A percentile compares a stretch with the other conserved stretches of the same genome.
Conservation (phyloP, 495 filamentous ascomycete species). For the Viridothelium virens region DNA sequence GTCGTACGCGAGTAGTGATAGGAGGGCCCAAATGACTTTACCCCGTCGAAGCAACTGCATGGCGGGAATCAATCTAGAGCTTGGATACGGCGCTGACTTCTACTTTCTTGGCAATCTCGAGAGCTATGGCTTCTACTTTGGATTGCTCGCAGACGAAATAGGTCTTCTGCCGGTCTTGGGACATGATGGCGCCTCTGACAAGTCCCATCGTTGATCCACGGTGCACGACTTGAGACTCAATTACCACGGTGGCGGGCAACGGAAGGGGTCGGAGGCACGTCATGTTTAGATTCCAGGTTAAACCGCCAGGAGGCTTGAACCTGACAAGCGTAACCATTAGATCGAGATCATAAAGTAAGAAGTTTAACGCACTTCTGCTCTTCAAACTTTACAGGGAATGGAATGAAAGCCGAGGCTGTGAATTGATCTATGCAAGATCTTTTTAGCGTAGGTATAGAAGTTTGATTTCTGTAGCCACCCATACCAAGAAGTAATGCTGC, state of each 20-base stretch:
- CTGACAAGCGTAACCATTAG: background rate
- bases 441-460: background rate
- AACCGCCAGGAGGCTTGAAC: background rate
- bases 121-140: background rate
- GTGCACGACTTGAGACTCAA: background rate
- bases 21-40: no score
- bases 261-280: background rate
- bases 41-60: background rate
- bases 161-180: background rate
- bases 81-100: background rate
- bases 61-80: background rate
- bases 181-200: slow-evolving; percentile 1
- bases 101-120: background rate
- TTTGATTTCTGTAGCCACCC: background rate
- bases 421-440: background rate
- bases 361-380: background rate
- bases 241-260: background rate
- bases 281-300: background rate
- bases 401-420: background rate
- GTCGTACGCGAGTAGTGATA: background rate
- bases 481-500: slow-evolving; percentile 3
- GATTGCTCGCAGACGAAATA: slow-evolving; percentile 2
- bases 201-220: background rate
- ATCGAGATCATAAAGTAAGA: background rate
- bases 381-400: background rate